Percentiles rank a stretch among this genome's conserved stretches.
Conservation (phyloP, 2,329 filamentous ascomycete genomes). For the Orbilia blumenaviensis region DNA sequence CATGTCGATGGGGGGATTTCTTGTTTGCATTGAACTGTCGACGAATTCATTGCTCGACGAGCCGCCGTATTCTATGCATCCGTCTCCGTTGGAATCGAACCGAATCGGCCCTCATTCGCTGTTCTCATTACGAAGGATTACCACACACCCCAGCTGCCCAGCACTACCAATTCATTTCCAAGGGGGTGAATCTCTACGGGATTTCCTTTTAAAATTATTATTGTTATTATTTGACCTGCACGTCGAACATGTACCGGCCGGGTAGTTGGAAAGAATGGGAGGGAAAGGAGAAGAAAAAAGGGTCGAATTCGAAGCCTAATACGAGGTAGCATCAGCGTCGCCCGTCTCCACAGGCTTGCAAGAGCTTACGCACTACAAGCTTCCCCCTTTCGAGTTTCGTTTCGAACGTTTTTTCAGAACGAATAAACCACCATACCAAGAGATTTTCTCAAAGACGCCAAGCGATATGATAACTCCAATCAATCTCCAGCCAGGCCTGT, state of each 20-base stretch:
- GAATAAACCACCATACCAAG: conserved; percentile 5
- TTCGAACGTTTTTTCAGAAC: too few species aligned
- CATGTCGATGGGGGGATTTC: neutral
- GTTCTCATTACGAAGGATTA: conserved; percentile 10
- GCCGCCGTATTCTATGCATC: neutral
- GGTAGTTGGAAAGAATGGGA: neutral
- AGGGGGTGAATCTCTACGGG: too few species aligned
- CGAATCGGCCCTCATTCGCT: neutral
- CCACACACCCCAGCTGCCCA: neutral
- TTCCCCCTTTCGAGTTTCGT: conserved; percentile 2
- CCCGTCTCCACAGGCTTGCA: conserved; percentile 14
- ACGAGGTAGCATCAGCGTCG: conserved; percentile 22
- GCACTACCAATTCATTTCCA: neutral
- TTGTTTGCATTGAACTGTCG: neutral
- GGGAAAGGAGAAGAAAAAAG: neutral
- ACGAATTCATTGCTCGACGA: neutral
- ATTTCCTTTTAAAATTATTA: neutral
- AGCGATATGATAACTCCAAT: conserved; percentile 18
- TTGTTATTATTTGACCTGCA: neutral
- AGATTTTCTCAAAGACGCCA: conserved; percentile 7
- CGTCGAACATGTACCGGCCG: neutral
- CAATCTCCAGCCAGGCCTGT: neutral
- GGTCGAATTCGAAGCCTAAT: neutral
- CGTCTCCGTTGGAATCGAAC: neutral
- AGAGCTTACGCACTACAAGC: conserved; percentile 23